A percentile compares a stretch with the other conserved stretches of the same genome.
These are phyloP conservation scores for Parietaria judaica DNA, from an alignment of 306 rosid species.

Conservation along the genomic window DNA sequence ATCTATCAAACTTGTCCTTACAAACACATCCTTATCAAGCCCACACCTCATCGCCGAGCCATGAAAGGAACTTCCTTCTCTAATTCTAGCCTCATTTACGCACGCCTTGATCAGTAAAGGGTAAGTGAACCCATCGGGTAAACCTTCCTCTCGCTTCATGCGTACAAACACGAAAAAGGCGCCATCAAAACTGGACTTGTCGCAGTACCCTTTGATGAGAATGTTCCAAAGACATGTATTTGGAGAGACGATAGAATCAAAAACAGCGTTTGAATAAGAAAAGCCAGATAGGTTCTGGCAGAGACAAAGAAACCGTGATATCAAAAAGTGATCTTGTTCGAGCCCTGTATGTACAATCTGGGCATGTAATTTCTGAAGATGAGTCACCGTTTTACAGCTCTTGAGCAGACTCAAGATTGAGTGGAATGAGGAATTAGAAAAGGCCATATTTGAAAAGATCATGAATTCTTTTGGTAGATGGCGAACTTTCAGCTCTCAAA, in stretches of 20 bases:
- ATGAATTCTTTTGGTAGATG: no score
- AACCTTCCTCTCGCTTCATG: slow-evolving; percentile 44
- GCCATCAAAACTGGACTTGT: slow-evolving; percentile 20
- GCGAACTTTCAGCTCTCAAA: no score
- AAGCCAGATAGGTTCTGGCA: slow-evolving; percentile 13
- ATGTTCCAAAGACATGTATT: slow-evolving; percentile 59
- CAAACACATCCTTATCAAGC: slow-evolving; percentile 40
- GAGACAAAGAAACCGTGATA: slow-evolving; percentile 43
- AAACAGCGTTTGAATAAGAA: slow-evolving; percentile 21
- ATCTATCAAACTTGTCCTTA: slow-evolving; percentile 56
- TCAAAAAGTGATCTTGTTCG: slow-evolving; percentile 54
- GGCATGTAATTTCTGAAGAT: slow-evolving; percentile 55
- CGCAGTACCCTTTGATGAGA: slow-evolving; percentile 38
- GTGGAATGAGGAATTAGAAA: background rate
- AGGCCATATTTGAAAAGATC: no score
- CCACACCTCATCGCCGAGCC: slow-evolving; percentile 58
- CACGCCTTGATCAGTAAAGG: slow-evolving; percentile 60
- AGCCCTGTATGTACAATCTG: slow-evolving; percentile 52
- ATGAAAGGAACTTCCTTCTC: slow-evolving; percentile 47
- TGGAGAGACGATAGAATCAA: slow-evolving; percentile 31
- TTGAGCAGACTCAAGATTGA: slow-evolving; percentile 35
- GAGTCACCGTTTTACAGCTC: slow-evolving; percentile 34
- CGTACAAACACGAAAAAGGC: slow-evolving; percentile 30
- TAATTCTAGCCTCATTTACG: slow-evolving; percentile 21
- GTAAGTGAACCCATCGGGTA: slow-evolving; percentile 50